Evolutionary conservation across 495 filamentous ascomycete species (phyloP).

Genomic region (Platismatia glauca): DNA sequence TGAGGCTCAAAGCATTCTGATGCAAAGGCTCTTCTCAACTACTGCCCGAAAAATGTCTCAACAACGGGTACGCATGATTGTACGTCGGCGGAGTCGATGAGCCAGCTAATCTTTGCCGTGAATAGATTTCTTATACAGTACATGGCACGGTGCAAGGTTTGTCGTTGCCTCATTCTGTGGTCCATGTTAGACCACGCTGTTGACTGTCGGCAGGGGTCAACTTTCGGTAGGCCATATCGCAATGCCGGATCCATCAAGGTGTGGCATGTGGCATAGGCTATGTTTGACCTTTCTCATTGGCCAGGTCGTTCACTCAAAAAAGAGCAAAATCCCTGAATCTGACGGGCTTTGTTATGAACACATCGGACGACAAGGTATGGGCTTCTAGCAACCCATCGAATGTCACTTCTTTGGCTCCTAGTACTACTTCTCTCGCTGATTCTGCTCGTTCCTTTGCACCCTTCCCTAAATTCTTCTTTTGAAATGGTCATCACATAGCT

Average conservation of each 20-base stretch:
- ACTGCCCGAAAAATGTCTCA: constrained; percentile 14
- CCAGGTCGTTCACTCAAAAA: constrained; percentile 61
- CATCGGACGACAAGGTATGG: constrained; percentile 56
- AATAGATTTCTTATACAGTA: constrained; percentile 44
- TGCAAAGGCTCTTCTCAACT: constrained; percentile 8
- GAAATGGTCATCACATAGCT: background rate
- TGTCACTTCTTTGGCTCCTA: background rate
- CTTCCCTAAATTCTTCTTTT: background rate
- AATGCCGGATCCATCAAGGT: background rate
- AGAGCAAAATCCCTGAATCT: constrained; percentile 55
- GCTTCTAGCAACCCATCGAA: background rate
- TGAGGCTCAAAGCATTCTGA: background rate
- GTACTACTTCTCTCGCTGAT: background rate
- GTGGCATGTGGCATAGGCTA: background rate
- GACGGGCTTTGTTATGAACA: constrained; percentile 77
- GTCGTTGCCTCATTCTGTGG: constrained; percentile 2
- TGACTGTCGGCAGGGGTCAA: constrained; percentile 48
- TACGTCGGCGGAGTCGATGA: background rate
- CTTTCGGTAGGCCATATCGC: constrained; percentile 48
- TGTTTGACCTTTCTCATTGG: constrained; percentile 16
- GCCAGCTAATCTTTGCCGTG: background rate
- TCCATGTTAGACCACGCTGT: background rate
- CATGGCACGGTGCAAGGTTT: constrained; percentile 46
- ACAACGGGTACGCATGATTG: constrained; percentile 9
- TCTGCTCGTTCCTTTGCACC: background rate